These are phyloP conservation scores for Tetrahymena borealis DNA, from an alignment of 73 alveolate genomes.

Conservation along the genomic window DNA sequence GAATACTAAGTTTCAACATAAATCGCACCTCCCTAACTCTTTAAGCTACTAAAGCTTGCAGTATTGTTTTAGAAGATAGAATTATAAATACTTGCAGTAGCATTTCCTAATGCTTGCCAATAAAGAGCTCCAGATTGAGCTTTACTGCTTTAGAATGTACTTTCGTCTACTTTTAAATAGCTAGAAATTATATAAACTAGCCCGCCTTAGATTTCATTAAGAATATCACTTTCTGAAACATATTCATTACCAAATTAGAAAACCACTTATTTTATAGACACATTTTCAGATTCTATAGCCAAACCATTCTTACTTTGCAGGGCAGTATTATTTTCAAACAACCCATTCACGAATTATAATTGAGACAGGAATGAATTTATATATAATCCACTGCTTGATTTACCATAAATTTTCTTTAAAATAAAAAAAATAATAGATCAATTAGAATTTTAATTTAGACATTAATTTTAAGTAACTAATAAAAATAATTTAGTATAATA, in stretches of 20 bases:
- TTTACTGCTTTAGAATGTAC: neutral
- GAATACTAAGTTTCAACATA: neutral
- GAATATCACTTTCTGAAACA: neutral
- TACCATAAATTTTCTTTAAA: neutral
- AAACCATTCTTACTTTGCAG: neutral
- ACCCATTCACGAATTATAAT: neutral
- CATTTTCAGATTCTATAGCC: neutral
- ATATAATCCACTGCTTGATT: neutral
- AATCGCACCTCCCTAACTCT: neutral
- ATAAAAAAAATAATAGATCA: neutral
- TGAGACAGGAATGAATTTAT: neutral
- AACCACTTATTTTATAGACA: neutral
- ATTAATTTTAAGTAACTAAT: too few species aligned
- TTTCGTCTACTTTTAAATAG: neutral
- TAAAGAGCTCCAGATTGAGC: conserved; percentile 2
- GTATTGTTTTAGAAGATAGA: neutral
- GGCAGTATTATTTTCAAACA: neutral
- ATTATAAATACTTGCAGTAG: neutral
- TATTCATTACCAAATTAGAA: neutral
- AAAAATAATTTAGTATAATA: too few species aligned
- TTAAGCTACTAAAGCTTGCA: neutral
- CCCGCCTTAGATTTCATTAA: neutral
- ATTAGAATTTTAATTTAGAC: too few species aligned
- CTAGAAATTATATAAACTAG: neutral
- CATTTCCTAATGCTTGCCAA: neutral